Conservation (phyloP, 345 rosid species). For the Gynandropsis gynandra region DNA sequence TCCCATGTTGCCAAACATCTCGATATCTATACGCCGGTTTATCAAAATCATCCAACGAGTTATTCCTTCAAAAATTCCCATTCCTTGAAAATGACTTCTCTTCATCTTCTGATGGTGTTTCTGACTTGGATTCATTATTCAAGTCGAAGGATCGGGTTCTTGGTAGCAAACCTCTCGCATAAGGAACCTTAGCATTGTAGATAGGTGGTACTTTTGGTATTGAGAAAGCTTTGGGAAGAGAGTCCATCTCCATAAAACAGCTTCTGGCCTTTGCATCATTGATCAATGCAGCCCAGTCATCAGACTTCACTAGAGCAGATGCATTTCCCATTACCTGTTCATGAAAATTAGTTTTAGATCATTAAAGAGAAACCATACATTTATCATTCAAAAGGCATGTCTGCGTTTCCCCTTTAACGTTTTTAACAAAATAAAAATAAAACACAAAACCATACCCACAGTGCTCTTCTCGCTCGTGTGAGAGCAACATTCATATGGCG, state of each 20-base stretch:
- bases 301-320: slow-evolving; percentile 58
- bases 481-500: slow-evolving; percentile 99
- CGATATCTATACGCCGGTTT: slow-evolving; percentile 42
- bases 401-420: too few species aligned
- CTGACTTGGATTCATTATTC: slow-evolving; percentile 45
- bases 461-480: slow-evolving; percentile 96
- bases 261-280: slow-evolving; percentile 66
- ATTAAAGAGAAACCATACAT: too few species aligned
- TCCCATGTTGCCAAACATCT: slow-evolving; percentile 56
- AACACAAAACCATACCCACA: slow-evolving; percentile 61
- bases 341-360: slow-evolving; percentile 9
- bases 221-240: slow-evolving; percentile 55
- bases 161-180: slow-evolving; percentile 41
- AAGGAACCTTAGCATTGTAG: slow-evolving; percentile 37
- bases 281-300: slow-evolving; percentile 79
- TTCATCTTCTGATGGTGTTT: slow-evolving; percentile 49
- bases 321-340: slow-evolving; percentile 88
- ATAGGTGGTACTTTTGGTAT: slow-evolving; percentile 31
- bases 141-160: slow-evolving; percentile 47
- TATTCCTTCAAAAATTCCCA: slow-evolving; percentile 40
- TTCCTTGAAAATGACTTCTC: slow-evolving; percentile 47
- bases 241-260: slow-evolving; percentile 74
- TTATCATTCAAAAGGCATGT: neutral
- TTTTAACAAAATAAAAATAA: neutral
- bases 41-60: slow-evolving; percentile 44